Evolutionary conservation across 2,329 filamentous ascomycete genomes (phyloP).

Genomic region (Fusarium haematococcum): DNA sequence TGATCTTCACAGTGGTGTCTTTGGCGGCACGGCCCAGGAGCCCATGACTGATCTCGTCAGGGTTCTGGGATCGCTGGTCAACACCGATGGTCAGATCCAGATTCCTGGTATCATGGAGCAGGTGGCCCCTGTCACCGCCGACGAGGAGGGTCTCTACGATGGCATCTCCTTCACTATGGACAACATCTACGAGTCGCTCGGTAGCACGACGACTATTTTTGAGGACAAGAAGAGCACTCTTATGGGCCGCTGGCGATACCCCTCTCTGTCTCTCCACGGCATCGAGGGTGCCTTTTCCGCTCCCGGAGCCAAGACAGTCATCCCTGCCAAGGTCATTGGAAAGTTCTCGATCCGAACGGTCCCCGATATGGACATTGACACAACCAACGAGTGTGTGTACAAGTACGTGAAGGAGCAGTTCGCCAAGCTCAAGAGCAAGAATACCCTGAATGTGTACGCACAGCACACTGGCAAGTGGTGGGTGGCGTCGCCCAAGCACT

Average conservation of each 20-base stretch:
- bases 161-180: slow-evolving; percentile 96
- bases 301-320: slow-evolving; percentile 96
- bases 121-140: slow-evolving; percentile 86
- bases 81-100: slow-evolving; percentile 90
- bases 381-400: slow-evolving; percentile 87
- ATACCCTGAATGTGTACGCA: slow-evolving; percentile 82
- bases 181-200: slow-evolving; percentile 90
- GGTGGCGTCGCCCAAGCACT: slow-evolving; percentile 97
- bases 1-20: slow-evolving; percentile 96
- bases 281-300: slow-evolving; percentile 95
- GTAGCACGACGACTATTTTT: slow-evolving; percentile 88
- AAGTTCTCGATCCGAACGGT: slow-evolving; percentile 99
- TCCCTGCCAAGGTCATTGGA: slow-evolving; percentile 95
- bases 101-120: slow-evolving; percentile 96
- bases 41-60: slow-evolving; percentile 96
- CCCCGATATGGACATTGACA: slow-evolving; percentile 94
- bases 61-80: slow-evolving; percentile 85
- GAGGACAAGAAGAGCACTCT: slow-evolving; percentile 91
- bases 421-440: slow-evolving; percentile 90
- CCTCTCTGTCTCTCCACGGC: slow-evolving; percentile 93
- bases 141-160: slow-evolving; percentile 90
- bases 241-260: slow-evolving; percentile 96
- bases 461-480: slow-evolving; percentile 98
- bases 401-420: slow-evolving; percentile 87
- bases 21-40: slow-evolving; percentile 95